Percentiles rank a stretch among this genome's conserved stretches.
Conservation (phyloP, 805 yeast species). For the Yarrowia sp. region DNA sequence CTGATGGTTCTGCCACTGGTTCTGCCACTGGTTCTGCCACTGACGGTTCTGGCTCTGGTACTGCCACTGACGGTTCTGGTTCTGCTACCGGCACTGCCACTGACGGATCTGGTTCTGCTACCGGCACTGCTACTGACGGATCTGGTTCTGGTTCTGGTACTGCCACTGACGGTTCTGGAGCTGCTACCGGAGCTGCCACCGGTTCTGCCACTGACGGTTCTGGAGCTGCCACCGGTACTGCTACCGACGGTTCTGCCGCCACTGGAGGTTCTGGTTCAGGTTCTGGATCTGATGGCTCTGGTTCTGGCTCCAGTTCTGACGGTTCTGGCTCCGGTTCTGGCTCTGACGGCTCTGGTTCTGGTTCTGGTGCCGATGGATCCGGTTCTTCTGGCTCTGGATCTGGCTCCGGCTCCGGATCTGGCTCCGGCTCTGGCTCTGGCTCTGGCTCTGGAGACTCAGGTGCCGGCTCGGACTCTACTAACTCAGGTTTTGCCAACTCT, state of each 20-base stretch:
- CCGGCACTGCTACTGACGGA: neutral
- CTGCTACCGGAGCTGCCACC: neutral
- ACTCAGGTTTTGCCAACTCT: neutral
- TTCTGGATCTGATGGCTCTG: neutral
- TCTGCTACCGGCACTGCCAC: neutral
- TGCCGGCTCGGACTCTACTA: neutral
- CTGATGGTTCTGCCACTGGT: neutral
- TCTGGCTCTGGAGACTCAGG: neutral
- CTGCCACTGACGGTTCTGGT: slow-evolving; percentile 9
- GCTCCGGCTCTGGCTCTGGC: neutral
- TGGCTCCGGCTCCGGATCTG: neutral
- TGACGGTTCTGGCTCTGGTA: neutral
- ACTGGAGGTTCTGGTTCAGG: neutral
- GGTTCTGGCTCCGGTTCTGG: neutral
- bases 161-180: neutral
- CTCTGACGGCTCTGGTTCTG: slow-evolving; percentile 4
- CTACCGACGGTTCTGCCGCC: neutral
- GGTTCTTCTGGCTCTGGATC: neutral
- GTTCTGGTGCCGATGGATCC: neutral
- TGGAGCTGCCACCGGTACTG: neutral
- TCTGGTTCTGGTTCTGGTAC: neutral
- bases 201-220: neutral
- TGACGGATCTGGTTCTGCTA: neutral
- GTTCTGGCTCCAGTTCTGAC: neutral
- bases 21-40: neutral